Conservation (phyloP, 2,329 filamentous ascomycete genomes). For the Epichloe gansuensis region DNA sequence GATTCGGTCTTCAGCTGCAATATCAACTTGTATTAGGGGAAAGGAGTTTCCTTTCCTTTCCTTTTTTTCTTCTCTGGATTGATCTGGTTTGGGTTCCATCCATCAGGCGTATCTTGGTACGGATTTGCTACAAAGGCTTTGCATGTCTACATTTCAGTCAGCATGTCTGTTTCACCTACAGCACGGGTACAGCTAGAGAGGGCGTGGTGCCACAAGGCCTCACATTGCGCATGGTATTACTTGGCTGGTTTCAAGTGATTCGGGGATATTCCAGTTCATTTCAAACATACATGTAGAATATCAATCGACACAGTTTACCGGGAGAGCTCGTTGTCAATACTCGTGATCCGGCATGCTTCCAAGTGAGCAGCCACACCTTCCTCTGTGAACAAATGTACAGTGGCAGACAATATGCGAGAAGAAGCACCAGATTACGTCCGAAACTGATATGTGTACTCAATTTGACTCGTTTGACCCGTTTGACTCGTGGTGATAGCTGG, state of each 20-base stretch:
- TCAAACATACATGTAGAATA: not conserved
- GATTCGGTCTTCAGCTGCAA: not conserved
- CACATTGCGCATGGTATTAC: not conserved
- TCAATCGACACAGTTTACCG: too few relatives aligned
- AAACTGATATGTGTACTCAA: too few relatives aligned
- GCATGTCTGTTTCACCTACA: not conserved
- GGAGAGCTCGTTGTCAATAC: too few relatives aligned
- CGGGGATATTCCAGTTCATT: not conserved
- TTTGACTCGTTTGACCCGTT: too few relatives aligned
- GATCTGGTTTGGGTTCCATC: not conserved
- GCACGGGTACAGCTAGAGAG: not conserved
- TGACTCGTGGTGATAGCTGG: too few relatives aligned
- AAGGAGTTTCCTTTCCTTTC: not conserved
- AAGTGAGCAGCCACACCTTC: too few relatives aligned
- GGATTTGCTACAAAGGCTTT: not conserved
- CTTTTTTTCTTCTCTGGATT: not conserved
- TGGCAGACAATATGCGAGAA: too few relatives aligned
- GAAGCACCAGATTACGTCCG: too few relatives aligned
- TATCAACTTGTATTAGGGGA: not conserved
- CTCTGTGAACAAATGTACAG: too few relatives aligned
- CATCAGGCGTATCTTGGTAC: not conserved
- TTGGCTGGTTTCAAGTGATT: not conserved
- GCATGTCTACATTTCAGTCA: too few relatives aligned
- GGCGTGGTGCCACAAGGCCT: not conserved
- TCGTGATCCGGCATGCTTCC: too few relatives aligned